These are phyloP conservation scores for Yarrowia yakushimensis DNA, from an alignment of 805 yeast species.

Conservation along the genomic window DNA sequence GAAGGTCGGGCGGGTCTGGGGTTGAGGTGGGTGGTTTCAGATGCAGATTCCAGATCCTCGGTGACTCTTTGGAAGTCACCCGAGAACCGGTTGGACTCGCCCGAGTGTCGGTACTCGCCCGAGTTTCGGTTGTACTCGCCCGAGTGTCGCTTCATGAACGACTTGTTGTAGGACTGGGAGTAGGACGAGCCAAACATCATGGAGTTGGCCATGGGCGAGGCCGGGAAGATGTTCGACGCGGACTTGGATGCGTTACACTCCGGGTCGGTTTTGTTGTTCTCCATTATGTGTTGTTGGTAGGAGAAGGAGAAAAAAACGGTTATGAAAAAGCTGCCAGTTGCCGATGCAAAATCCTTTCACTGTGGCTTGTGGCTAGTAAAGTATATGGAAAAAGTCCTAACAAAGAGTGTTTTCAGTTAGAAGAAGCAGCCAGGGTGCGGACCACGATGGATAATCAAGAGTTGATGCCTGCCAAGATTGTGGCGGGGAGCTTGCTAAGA, in stretches of 20 bases:
- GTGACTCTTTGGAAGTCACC: slow-evolving; percentile 14
- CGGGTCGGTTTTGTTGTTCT: background rate
- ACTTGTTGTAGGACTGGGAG: slow-evolving; percentile 18
- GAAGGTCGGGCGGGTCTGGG: slow-evolving; percentile 10
- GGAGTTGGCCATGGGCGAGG: slow-evolving; percentile 25
- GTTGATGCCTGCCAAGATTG: background rate
- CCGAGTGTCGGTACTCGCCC: slow-evolving; percentile 4
- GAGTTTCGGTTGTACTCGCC: slow-evolving; percentile 14
- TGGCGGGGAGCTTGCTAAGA: background rate
- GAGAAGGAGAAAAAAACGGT: background rate
- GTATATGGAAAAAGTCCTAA: slow-evolving; percentile 5
- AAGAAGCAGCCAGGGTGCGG: background rate
- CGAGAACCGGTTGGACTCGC: slow-evolving; percentile 5
- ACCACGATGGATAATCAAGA: background rate
- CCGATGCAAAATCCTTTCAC: slow-evolving; percentile 19
- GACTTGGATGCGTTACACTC: background rate
- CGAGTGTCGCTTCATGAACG: slow-evolving; percentile 22
- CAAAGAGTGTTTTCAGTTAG: slow-evolving; percentile 3
- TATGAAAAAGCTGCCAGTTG: background rate
- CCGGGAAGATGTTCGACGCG: slow-evolving; percentile 2
- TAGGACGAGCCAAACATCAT: slow-evolving; percentile 24
- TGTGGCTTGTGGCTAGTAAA: slow-evolving; percentile 24
- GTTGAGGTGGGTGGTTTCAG: slow-evolving; percentile 18
- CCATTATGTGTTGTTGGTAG: background rate
- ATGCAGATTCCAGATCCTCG: slow-evolving; percentile 18